Evolutionary conservation across 345 rosid species (phyloP).

Genomic region (Dovyalis caffra): DNA sequence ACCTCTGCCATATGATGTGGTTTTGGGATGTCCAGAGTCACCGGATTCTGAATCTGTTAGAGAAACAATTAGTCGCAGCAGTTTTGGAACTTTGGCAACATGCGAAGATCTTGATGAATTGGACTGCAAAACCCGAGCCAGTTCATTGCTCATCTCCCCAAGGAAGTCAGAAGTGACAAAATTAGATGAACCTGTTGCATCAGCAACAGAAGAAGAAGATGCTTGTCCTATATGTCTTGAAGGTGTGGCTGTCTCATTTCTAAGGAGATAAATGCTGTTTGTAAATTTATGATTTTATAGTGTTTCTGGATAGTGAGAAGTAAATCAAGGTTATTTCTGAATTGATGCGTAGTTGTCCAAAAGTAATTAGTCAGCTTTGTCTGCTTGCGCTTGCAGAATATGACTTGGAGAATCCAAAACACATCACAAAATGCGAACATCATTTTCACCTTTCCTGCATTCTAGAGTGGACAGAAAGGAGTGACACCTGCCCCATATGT

Average conservation of each 20-base stretch:
- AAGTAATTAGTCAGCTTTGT: neutral
- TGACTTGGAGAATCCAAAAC: constrained; percentile 26
- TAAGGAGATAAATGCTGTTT: neutral
- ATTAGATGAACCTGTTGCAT: constrained; percentile 27
- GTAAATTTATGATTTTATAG: neutral
- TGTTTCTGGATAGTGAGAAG: neutral
- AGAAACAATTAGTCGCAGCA: constrained; percentile 20
- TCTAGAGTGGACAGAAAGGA: constrained; percentile 38
- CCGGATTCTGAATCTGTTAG: constrained; percentile 23
- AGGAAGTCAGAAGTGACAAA: constrained; percentile 47
- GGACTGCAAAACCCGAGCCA: constrained; percentile 48
- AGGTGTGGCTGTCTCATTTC: constrained; percentile 11
- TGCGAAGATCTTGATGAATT: constrained; percentile 35
- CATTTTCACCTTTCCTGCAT: constrained; percentile 35
- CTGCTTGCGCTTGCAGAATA: constrained; percentile 20
- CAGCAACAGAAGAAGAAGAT: constrained; percentile 28
- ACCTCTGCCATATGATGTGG: constrained; percentile 30
- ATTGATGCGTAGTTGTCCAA: neutral
- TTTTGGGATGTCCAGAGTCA: constrained; percentile 23
- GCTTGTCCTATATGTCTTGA: constrained; percentile 33
- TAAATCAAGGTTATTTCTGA: neutral
- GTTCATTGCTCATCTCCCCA: constrained; percentile 45
- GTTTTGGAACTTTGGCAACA: constrained; percentile 23
- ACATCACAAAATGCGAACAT: constrained; percentile 26
- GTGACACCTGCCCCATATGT: constrained; percentile 33